Percentiles rank a stretch among this genome's conserved stretches.
Evolutionary conservation across 371 early-diverging fungal species (phyloP).

Genomic region (Amoeboradix gromovi): DNA sequence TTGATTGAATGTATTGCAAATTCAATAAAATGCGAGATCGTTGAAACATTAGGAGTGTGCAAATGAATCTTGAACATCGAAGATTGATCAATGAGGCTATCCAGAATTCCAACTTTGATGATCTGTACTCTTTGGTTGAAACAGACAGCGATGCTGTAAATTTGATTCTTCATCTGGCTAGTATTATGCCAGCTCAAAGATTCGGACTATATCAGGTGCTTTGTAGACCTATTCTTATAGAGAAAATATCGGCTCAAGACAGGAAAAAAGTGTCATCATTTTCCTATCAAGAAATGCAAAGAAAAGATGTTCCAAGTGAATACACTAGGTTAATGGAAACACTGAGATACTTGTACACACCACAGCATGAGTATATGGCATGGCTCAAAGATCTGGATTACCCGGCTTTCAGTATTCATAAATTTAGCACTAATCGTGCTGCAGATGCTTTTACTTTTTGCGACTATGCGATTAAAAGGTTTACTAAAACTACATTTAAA

Average conservation of each 20-base stretch:
- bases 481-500: too few species aligned
- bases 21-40: too few species aligned
- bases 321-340: not conserved
- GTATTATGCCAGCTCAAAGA: not conserved
- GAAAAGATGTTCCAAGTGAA: not conserved
- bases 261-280: not conserved
- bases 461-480: not conserved
- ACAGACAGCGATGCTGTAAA: too few species aligned
- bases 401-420: not conserved
- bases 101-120: too few species aligned
- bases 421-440: not conserved
- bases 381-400: not conserved
- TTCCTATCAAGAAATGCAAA: not conserved
- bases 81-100: too few species aligned
- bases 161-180: not conserved
- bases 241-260: not conserved
- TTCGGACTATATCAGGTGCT: not conserved
- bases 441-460: not conserved
- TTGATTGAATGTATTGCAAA: not conserved
- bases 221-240: not conserved
- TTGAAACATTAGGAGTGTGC: too few species aligned
- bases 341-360: not conserved
- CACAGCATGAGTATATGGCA: not conserved
- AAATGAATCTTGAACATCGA: too few species aligned
- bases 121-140: too few species aligned